Conservation (phyloP, 75 land plant genomes). For the Picea sitchensis region DNA sequence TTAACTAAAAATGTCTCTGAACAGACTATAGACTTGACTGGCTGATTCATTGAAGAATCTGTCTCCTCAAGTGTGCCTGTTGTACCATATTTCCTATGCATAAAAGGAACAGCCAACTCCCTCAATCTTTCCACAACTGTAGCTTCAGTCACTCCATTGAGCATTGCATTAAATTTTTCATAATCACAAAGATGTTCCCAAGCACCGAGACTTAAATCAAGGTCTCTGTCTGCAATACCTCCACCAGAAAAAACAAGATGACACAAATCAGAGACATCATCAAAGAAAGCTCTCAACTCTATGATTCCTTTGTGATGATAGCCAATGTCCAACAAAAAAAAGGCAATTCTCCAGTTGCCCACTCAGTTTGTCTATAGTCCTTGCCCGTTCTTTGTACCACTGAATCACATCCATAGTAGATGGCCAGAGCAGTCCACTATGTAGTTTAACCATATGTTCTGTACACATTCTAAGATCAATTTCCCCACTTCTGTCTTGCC, state of each 20-base stretch:
- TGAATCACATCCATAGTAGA: conserved; percentile 48
- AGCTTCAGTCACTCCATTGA: conserved; percentile 59
- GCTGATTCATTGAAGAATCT: conserved; percentile 15
- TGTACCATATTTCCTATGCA: conserved; percentile 28
- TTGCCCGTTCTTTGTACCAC: conserved; percentile 84
- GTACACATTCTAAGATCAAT: conserved; percentile 41
- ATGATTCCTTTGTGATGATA: conserved; percentile 52
- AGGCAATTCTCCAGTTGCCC: conserved; percentile 90
- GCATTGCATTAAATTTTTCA: conserved; percentile 82
- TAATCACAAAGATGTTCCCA: conserved; percentile 82
- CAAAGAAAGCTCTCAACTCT: conserved; percentile 56
- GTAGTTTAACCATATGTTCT: conserved; percentile 59
- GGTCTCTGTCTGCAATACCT: conserved; percentile 22
- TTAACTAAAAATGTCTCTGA: conserved; percentile 55
- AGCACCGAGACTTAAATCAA: conserved; percentile 39
- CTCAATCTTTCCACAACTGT: conserved; percentile 56
- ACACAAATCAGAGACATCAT: conserved; percentile 66
- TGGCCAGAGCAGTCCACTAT: conserved; percentile 69
- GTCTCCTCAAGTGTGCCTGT: neutral
- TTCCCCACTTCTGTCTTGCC: conserved; percentile 5
- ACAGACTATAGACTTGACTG: conserved; percentile 6
- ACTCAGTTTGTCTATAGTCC: conserved; percentile 68
- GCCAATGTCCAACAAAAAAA: conserved; percentile 74
- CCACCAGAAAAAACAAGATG: conserved; percentile 58
- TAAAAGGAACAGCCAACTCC: conserved; percentile 74